A percentile compares a stretch with the other conserved stretches of the same genome.
Evolutionary conservation across 2,329 filamentous ascomycete genomes (phyloP).

Genomic region (Fusarium paranaense): DNA sequence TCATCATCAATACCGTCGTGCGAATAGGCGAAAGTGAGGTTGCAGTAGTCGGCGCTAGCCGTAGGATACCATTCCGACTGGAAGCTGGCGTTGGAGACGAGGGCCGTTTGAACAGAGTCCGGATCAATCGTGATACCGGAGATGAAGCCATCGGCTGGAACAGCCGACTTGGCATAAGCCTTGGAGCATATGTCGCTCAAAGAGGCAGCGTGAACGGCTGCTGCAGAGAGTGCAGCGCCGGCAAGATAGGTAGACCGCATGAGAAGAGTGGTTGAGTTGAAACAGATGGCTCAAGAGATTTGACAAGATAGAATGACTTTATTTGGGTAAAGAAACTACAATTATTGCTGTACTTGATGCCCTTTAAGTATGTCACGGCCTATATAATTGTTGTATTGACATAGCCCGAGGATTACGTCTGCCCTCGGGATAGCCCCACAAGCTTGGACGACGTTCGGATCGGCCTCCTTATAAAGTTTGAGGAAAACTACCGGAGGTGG

Average conservation of each 20-base stretch:
- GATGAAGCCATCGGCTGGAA: not conserved
- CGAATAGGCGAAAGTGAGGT: conserved; percentile 51
- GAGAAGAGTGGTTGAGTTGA: not conserved
- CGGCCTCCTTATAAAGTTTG: not conserved
- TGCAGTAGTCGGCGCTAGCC: conserved; percentile 45
- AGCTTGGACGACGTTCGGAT: not conserved
- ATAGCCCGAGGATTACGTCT: not conserved
- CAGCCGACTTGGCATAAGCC: not conserved
- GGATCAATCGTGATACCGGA: not conserved
- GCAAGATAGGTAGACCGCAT: not conserved
- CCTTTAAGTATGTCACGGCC: not conserved
- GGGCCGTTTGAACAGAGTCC: not conserved
- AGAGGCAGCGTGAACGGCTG: not conserved
- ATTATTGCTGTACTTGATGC: not conserved
- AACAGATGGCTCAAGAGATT: not conserved
- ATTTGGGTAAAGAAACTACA: too few relatives aligned
- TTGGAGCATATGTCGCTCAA: conserved; percentile 11
- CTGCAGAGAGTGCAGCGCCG: not conserved
- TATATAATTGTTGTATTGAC: not conserved
- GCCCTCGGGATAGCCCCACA: conserved; percentile 8
- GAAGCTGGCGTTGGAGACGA: conserved; percentile 4
- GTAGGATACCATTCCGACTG: conserved; percentile 13
- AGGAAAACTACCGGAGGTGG: not conserved
- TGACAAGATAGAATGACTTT: not conserved
- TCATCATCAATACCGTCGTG: conserved; percentile 48